A percentile compares a stretch with the other conserved stretches of the same genome.
Evolutionary conservation across 768 basidiomycete genomes (phyloP).

Genomic region (Leccinellum albellum): DNA sequence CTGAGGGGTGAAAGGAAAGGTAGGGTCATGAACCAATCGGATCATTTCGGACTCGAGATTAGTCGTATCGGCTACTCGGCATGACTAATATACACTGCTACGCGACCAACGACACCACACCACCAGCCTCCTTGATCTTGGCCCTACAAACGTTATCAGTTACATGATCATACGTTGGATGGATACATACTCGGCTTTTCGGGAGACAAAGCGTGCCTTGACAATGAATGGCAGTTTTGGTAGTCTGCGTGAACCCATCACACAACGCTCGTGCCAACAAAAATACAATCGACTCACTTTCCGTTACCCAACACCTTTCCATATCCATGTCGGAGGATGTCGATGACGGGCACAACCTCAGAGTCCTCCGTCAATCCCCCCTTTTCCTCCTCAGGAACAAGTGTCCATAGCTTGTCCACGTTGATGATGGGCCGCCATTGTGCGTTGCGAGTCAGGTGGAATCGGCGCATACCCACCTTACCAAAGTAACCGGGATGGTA

Average conservation of each 20-base stretch:
- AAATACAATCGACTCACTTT: slow-evolving; percentile 46
- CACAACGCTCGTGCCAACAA: not conserved
- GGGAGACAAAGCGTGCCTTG: slow-evolving; percentile 94
- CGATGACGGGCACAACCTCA: slow-evolving; percentile 91
- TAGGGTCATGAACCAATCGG: not conserved
- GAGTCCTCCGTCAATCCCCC: slow-evolving; percentile 67
- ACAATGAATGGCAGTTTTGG: slow-evolving; percentile 94
- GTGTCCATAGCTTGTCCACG: slow-evolving; percentile 94
- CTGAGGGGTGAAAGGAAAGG: not conserved
- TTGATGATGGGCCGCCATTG: slow-evolving; percentile 97
- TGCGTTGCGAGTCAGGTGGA: slow-evolving; percentile 89
- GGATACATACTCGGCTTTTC: slow-evolving; percentile 67
- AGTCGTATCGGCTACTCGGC: not conserved
- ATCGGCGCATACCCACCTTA: slow-evolving; percentile 99
- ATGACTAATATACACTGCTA: slow-evolving; percentile 36
- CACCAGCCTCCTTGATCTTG: slow-evolving; percentile 92
- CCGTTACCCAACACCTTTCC: slow-evolving; percentile 96
- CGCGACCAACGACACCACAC: slow-evolving; percentile 90
- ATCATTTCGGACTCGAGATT: not conserved
- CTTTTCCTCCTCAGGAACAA: slow-evolving; percentile 85
- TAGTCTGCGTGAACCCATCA: slow-evolving; percentile 45
- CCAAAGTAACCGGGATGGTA: slow-evolving; percentile 99
- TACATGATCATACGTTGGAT: not conserved
- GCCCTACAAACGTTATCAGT: slow-evolving; percentile 33
- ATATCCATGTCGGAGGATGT: slow-evolving; percentile 79